These are phyloP conservation scores for Chaetothyriales sp. DNA, from an alignment of 2,329 filamentous ascomycete genomes.

Conservation along the genomic window DNA sequence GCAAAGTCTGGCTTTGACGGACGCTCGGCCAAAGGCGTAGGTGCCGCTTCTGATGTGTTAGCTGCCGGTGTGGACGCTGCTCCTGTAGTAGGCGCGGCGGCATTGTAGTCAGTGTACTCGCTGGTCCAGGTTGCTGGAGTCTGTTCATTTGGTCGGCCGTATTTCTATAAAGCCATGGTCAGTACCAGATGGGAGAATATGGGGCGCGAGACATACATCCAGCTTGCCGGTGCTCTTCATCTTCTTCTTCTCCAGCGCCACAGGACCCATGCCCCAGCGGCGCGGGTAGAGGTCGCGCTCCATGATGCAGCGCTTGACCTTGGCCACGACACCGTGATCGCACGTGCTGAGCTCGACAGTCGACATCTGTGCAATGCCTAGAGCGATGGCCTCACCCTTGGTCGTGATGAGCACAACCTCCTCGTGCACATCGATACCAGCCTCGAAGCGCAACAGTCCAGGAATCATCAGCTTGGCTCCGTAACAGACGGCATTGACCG, in stretches of 20 bases:
- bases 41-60: conserved; percentile 30
- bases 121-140: conserved; percentile 87
- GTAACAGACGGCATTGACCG: conserved; percentile 95
- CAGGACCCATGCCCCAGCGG: conserved; percentile 88
- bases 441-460: conserved; percentile 81
- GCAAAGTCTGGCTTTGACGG: conserved; percentile 10
- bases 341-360: conserved; percentile 93
- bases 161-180: conserved; percentile 46
- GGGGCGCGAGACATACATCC: conserved; percentile 41
- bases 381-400: conserved; percentile 94
- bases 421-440: conserved; percentile 82
- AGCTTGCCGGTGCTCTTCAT: conserved; percentile 96
- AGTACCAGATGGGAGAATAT: background rate
- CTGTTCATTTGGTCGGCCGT: conserved; percentile 75
- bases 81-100: conserved; percentile 35
- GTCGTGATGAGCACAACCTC: conserved; percentile 97
- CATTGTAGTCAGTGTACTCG: conserved; percentile 81
- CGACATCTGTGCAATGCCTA: conserved; percentile 95
- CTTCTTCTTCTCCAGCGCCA: conserved; percentile 97
- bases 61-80: conserved; percentile 31
- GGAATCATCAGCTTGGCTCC: conserved; percentile 98
- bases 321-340: conserved; percentile 93
- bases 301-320: conserved; percentile 99
- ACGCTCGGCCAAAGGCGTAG: conserved; percentile 6
- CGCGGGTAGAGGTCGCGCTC: conserved; percentile 95